Conservation (phyloP, 768 basidiomycete species). For the Hysterangium stoloniferum region DNA sequence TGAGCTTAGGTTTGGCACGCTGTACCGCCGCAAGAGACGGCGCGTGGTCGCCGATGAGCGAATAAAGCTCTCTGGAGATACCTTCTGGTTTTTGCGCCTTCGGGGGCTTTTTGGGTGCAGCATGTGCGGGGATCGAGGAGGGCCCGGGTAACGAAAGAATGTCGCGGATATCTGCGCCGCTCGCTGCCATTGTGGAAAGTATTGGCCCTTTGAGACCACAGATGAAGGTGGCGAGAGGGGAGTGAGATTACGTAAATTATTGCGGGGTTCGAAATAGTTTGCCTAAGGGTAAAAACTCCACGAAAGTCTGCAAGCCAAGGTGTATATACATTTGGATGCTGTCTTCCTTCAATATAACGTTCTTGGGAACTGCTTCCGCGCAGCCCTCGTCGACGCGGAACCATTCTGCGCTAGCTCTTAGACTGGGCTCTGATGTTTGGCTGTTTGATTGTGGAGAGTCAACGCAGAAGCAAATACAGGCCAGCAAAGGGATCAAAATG, state of each 20-base stretch:
- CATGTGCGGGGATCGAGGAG: slow-evolving; percentile 34
- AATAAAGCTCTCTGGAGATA: slow-evolving; percentile 87
- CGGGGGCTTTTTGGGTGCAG: slow-evolving; percentile 40
- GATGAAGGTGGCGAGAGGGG: background rate
- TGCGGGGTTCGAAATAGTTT: background rate
- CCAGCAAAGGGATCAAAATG: slow-evolving; percentile 60
- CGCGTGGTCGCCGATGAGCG: slow-evolving; percentile 89
- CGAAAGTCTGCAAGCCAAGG: no score
- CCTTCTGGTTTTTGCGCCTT: slow-evolving; percentile 72
- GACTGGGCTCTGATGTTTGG: slow-evolving; percentile 67
- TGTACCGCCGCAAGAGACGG: slow-evolving; percentile 71
- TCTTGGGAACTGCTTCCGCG: slow-evolving; percentile 77
- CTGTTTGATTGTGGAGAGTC: slow-evolving; percentile 83
- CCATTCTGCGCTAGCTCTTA: slow-evolving; percentile 65
- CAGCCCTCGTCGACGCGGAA: slow-evolving; percentile 73
- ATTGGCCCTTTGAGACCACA: background rate
- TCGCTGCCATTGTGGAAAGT: slow-evolving; percentile 10
- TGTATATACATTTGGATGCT: slow-evolving; percentile 2
- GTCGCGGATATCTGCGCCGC: slow-evolving; percentile 75
- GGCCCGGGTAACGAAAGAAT: slow-evolving; percentile 58
- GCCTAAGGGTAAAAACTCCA: no score
- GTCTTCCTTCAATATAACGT: slow-evolving; percentile 42
- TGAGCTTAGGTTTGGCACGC: slow-evolving; percentile 73
- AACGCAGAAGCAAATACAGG: slow-evolving; percentile 69
- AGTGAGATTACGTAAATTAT: background rate